Percentiles rank a stretch among this genome's conserved stretches.
phyloP scores from a whole-genome alignment of 139 green algal genomes.

The Chlorokybus atmophyticus region DNA sequence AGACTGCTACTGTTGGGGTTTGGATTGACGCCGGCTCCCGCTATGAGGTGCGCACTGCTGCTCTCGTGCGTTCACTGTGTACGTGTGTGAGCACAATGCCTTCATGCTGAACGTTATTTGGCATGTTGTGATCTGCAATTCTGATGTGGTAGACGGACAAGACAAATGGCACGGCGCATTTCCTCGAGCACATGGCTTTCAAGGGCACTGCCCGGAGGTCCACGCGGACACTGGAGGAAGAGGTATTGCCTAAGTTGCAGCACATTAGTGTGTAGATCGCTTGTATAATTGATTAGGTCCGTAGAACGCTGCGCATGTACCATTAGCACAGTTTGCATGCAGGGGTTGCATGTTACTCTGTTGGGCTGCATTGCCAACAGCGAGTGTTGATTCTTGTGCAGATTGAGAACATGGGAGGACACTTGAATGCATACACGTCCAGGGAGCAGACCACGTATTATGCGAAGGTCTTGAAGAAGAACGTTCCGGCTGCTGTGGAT shows the following conservation, averaged over 20 bases:
- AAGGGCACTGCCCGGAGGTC: slow-evolving; percentile 75
- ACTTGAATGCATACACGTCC: slow-evolving; percentile 96
- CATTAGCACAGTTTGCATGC: no score
- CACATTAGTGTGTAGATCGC: no score
- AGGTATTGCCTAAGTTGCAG: no score
- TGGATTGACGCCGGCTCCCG: slow-evolving; percentile 95
- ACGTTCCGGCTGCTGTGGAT: slow-evolving; percentile 77
- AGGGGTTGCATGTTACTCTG: no score
- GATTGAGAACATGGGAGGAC: slow-evolving; percentile 96
- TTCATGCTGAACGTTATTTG: no score
- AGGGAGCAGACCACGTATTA: slow-evolving; percentile 94
- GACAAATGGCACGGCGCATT: slow-evolving; percentile 92
- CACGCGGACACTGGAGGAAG: slow-evolving; percentile 69
- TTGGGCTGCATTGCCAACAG: no score
- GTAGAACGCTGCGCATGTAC: no score
- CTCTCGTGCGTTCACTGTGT: not conserved
- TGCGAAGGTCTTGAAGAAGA: slow-evolving; percentile 68
- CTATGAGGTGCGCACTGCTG: no score
- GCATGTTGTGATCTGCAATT: no score
- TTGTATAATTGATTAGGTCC: no score
- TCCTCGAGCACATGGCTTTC: slow-evolving; percentile 98
- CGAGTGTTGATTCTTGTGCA: no score
- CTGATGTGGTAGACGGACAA: slow-evolving; percentile 42
- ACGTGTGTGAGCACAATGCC: not conserved
- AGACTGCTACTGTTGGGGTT: slow-evolving; percentile 86